phyloP scores from a whole-genome alignment of 306 rosid species.

The Cucumis sativus region DNA sequence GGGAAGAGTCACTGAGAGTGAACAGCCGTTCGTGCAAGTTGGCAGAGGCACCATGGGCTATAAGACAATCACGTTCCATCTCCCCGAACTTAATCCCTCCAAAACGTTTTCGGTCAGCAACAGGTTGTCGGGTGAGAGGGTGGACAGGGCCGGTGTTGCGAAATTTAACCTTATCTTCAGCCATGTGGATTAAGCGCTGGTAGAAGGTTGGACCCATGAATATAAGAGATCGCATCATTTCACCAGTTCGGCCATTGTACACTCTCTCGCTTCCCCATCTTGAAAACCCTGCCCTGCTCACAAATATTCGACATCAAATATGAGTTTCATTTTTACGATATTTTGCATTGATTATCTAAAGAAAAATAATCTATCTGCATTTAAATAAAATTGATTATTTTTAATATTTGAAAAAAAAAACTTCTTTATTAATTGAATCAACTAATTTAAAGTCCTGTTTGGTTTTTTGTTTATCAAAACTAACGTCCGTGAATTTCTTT shows the following conservation, averaged over 20 bases:
- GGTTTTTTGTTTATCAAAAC: no score
- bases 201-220: conserved; percentile 98
- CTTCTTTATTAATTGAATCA: no score
- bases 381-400: no score
- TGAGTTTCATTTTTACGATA: neutral
- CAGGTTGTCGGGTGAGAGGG: conserved; percentile 96
- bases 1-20: conserved; percentile 86
- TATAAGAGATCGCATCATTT: conserved; percentile 69
- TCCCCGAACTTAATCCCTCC: conserved; percentile 97
- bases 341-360: no score
- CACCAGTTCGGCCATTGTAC: conserved; percentile 82
- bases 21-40: conserved; percentile 88
- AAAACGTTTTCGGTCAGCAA: conserved; percentile 86
- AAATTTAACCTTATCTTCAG: conserved; percentile 90
- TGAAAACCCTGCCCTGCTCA: conserved; percentile 72
- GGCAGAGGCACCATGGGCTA: conserved; percentile 95
- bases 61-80: conserved; percentile 95
- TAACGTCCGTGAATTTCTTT: no score
- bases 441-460: no score
- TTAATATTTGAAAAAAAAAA: no score
- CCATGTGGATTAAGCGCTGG: conserved; percentile 89
- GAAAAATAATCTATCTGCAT: neutral
- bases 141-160: conserved; percentile 97
- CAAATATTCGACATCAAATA: conserved; percentile 5
- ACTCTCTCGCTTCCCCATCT: conserved; percentile 93